Percentiles rank a stretch among this genome's conserved stretches.
These are phyloP conservation scores for Calonectria hongkongensis DNA, from an alignment of 2,329 filamentous ascomycete genomes.

Conservation along the genomic window DNA sequence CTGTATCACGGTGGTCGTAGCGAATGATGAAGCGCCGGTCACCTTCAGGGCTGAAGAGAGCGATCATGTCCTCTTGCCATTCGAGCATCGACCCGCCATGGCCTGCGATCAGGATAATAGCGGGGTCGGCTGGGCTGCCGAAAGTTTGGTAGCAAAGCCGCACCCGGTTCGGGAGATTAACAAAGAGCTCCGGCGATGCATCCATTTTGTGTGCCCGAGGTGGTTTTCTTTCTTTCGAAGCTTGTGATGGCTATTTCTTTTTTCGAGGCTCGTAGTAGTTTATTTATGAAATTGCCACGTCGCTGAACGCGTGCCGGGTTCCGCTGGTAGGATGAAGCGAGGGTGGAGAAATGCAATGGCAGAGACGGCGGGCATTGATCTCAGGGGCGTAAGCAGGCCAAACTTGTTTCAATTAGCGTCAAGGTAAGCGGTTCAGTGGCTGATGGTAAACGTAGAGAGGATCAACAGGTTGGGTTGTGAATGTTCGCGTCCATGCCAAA, in stretches of 20 bases:
- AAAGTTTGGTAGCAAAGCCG: slow-evolving; percentile 57
- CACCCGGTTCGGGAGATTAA: slow-evolving; percentile 50
- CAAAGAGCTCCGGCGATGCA: slow-evolving; percentile 52
- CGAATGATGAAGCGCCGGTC: slow-evolving; percentile 48
- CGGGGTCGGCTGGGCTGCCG: slow-evolving; percentile 51
- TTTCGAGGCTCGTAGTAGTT: neutral
- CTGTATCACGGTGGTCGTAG: slow-evolving; percentile 53
- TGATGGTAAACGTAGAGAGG: neutral
- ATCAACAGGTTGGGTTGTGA: neutral
- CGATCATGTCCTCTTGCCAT: slow-evolving; percentile 48
- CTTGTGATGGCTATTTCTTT: neutral
- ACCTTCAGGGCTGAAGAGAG: slow-evolving; percentile 42
- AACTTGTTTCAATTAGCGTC: neutral
- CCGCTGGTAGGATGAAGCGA: neutral
- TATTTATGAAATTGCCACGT: neutral
- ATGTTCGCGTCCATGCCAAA: neutral
- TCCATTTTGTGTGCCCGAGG: slow-evolving; percentile 32
- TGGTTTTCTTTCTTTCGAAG: neutral
- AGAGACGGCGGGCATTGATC: neutral
- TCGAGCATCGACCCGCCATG: slow-evolving; percentile 52
- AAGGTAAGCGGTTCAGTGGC: neutral
- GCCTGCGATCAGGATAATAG: slow-evolving; percentile 52
- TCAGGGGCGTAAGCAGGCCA: neutral
- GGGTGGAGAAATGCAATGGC: neutral
- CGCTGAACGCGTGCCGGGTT: neutral